These are phyloP conservation scores for Syzygium oleosum DNA, from an alignment of 345 rosid genomes.

Conservation along the genomic window DNA sequence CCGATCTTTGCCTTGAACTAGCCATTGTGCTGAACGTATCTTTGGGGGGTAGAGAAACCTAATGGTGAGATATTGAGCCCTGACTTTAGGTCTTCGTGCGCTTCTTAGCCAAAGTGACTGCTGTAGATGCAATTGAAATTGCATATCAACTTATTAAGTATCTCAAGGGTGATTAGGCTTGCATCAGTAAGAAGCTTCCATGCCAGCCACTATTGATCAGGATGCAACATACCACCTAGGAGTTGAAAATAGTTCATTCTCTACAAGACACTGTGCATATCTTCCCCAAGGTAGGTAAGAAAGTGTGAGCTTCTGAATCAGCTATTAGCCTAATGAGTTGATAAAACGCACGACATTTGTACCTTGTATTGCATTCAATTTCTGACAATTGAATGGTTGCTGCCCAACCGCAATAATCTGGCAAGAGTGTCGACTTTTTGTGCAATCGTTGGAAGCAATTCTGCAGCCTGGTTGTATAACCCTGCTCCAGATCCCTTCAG, in stretches of 20 bases:
- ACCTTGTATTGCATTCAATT: background rate
- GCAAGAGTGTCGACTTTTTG: constrained; percentile 35
- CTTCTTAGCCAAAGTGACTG: background rate
- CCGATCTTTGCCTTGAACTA: background rate
- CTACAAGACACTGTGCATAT: background rate
- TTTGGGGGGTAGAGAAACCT: background rate
- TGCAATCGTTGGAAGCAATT: constrained; percentile 37
- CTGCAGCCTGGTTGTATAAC: constrained; percentile 32
- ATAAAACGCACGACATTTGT: background rate
- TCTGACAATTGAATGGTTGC: background rate
- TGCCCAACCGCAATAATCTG: constrained; percentile 10
- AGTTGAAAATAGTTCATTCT: background rate
- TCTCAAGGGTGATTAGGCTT: background rate
- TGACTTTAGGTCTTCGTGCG: background rate
- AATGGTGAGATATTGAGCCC: background rate
- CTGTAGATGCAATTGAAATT: background rate
- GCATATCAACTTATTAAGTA: background rate
- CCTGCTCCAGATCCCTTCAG: constrained; percentile 20
- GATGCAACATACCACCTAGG: background rate
- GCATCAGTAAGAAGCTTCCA: background rate
- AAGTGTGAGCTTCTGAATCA: background rate
- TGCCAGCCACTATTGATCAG: background rate
- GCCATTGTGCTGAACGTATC: background rate
- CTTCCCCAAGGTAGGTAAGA: background rate
- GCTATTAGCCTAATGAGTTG: background rate